phyloP scores from a whole-genome alignment of 108 stramenopile genomes.

The Cyclotella choctawhatcheeana region DNA sequence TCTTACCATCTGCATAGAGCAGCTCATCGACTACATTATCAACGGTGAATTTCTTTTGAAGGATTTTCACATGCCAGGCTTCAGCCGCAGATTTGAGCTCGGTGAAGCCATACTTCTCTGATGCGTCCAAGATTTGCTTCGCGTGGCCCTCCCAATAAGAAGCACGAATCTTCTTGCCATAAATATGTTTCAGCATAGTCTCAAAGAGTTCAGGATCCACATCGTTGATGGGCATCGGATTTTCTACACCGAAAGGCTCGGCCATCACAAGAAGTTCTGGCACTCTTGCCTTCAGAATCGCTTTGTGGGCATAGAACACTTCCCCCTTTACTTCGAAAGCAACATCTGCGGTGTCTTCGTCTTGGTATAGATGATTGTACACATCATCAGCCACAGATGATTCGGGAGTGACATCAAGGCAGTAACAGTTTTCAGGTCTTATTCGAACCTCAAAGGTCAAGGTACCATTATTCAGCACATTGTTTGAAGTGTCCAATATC shows the following conservation, averaged over 20 bases:
- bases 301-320: slow-evolving; percentile 3
- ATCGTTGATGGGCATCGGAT: slow-evolving; percentile 17
- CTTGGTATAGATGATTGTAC: neutral
- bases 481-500: no score
- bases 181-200: slow-evolving; percentile 11
- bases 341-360: neutral
- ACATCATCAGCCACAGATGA: no score
- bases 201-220: slow-evolving; percentile 15
- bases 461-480: no score
- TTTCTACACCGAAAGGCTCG: no score
- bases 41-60: neutral
- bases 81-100: slow-evolving; percentile 20
- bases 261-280: no score
- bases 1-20: no score
- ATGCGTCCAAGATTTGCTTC: slow-evolving; percentile 15
- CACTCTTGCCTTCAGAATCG: neutral
- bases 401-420: no score
- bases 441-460: no score
- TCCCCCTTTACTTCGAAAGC: neutral
- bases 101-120: slow-evolving; percentile 12
- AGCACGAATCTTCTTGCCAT: slow-evolving; percentile 12
- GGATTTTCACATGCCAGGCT: neutral
- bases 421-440: no score
- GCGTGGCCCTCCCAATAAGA: slow-evolving; percentile 6
- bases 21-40: slow-evolving; percentile 2